Evolutionary conservation across 2,329 filamentous ascomycete species (phyloP).

Genomic region (Sclerotinia nivalis): DNA sequence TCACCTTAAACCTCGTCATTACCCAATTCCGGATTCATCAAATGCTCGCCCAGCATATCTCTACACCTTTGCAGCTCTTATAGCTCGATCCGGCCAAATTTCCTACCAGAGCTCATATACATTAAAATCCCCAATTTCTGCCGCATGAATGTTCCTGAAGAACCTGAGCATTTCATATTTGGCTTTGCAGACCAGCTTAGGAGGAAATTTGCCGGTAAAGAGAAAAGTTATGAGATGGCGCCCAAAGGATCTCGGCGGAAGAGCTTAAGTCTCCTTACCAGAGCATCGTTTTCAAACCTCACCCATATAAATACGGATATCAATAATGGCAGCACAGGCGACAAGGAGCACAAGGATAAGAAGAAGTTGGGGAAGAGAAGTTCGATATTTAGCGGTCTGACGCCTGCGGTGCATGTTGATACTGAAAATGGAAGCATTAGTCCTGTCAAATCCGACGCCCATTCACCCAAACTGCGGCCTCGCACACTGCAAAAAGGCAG

Average conservation of each 20-base stretch:
- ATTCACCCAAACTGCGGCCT: constrained; percentile 36
- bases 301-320: constrained; percentile 37
- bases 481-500: constrained; percentile 39
- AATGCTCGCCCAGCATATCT: constrained; percentile 18
- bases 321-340: constrained; percentile 25
- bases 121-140: constrained; percentile 18
- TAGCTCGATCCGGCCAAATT: constrained; percentile 22
- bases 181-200: constrained; percentile 23
- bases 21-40: constrained; percentile 16
- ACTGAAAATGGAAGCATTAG: constrained; percentile 31
- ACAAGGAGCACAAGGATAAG: constrained; percentile 35
- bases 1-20: constrained; percentile 1
- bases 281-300: constrained; percentile 31
- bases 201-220: constrained; percentile 4
- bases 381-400: constrained; percentile 36
- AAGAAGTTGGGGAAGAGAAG: constrained; percentile 37
- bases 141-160: constrained; percentile 21
- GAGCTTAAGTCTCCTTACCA: constrained; percentile 39
- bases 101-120: constrained; percentile 7
- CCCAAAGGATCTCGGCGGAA: constrained; percentile 36
- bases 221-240: constrained; percentile 35
- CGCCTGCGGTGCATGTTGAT: constrained; percentile 26
- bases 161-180: constrained; percentile 9
- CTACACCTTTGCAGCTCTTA: constrained; percentile 17
- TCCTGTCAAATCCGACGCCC: constrained; percentile 30